Evolutionary conservation across 2,329 filamentous ascomycete genomes (phyloP), one percentile per base, ranked within the genome.

Genomic region (Ophiostoma himal-ulmi): DNA sequence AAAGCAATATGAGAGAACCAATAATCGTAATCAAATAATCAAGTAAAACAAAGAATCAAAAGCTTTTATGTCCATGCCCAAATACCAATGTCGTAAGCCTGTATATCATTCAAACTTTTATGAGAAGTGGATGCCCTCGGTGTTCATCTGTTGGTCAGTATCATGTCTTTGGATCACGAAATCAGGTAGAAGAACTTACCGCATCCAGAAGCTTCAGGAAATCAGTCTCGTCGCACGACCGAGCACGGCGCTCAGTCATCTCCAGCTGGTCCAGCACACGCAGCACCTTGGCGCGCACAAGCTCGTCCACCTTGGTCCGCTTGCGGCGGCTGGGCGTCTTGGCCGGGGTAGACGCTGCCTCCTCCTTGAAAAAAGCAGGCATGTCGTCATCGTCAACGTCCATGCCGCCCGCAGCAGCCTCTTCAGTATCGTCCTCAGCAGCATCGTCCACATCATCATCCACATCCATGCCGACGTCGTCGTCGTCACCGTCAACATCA

Each of bases 151-250:
- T 17, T 64, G 66, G 22, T 70, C 54, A 67, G 64, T 39, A 65
- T 30, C 30, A 7, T 20, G 39, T 54, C 7, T n/a, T 39, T 22
- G 20, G 6, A 22, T 39, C 1, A 13, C 52, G 8, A 60, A 34
- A 67, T 8, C 30, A 67, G 14, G 11, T 67, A n/a, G 11, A 22
- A 62, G n/a, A 30, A 75, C 75, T 36, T 71, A 77, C 76, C 1
- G 91, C 90, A 75, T 83, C 85, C 54, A 97, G 80, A 74, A 97
- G 79, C 75, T 89, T 89, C 78, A 99, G 81, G 77, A 97, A 98
- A 76, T 97, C 94, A 69, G 91, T 94, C 81, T 98, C 93, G 77
- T 97, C 93, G 77, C 93, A 96, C 83, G 95, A 89, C 72, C 92
- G 86, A 13, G 94, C 87, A 74, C 94, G 85, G 81, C 91, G 92